A percentile compares a stretch with the other conserved stretches of the same genome.
These are phyloP conservation scores for Scenedesmus sp. DNA, from an alignment of 163 green algal species.

Conservation along the genomic window DNA sequence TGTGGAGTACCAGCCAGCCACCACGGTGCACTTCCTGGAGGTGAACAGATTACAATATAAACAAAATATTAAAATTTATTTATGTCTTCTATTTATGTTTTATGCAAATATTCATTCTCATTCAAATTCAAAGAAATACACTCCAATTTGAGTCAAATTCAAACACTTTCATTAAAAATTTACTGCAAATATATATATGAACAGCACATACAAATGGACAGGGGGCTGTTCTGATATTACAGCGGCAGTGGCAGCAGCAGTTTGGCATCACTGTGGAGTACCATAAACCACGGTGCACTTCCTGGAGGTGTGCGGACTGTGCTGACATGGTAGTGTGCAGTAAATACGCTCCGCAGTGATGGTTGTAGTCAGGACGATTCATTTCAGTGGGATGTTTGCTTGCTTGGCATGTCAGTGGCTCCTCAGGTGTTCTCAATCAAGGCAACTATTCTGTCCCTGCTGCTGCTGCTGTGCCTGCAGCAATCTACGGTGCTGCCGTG, in stretches of 20 bases:
- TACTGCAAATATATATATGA: too few species aligned
- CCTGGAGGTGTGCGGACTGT: conserved; percentile 52
- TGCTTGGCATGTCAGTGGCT: too few species aligned
- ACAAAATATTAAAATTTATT: not conserved
- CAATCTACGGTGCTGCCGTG: conserved; percentile 54
- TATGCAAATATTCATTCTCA: not conserved
- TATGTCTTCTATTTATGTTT: not conserved
- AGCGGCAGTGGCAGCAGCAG: too few species aligned
- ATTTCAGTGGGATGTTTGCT: not conserved
- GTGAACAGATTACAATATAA: conserved; percentile 10
- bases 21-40: conserved; percentile 64
- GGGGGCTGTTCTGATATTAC: too few species aligned
- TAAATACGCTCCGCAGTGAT: not conserved
- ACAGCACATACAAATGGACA: too few species aligned
- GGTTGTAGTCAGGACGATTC: not conserved
- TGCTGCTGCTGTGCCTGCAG: conserved; percentile 11
- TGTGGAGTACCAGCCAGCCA: conserved; percentile 68
- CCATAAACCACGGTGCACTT: conserved; percentile 55
- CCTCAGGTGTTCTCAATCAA: too few species aligned
- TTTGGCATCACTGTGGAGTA: conserved; percentile 67
- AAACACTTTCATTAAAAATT: too few species aligned
- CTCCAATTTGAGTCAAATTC: too few species aligned
- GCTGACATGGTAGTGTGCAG: too few species aligned
- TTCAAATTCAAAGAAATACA: too few species aligned
- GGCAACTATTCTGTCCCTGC: not conserved